phyloP scores from a whole-genome alignment of 2,329 filamentous ascomycete genomes.

The Colletotrichum brevisporum region DNA sequence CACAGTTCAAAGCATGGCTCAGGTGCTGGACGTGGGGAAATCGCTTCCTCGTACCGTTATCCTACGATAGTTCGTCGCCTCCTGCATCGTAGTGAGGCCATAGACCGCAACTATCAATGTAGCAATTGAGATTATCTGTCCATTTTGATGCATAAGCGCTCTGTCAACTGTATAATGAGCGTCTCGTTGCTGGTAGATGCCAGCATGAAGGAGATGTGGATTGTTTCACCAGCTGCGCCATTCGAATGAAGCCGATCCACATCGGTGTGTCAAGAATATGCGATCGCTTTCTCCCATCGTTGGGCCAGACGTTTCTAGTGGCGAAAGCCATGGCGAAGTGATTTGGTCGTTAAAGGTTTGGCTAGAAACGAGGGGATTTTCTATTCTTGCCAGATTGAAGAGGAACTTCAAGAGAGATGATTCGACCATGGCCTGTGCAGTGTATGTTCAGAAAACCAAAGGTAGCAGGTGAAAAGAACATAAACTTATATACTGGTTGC shows the following conservation, averaged over 20 bases:
- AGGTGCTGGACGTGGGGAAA: not conserved
- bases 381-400: too few species aligned
- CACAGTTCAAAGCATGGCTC: too few species aligned
- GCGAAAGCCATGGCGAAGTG: conserved; percentile 29
- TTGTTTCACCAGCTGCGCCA: conserved; percentile 39
- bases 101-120: conserved; percentile 39
- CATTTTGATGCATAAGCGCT: not conserved
- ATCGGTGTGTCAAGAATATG: conserved; percentile 41
- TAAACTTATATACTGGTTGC: too few species aligned
- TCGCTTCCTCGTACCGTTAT: conserved; percentile 39
- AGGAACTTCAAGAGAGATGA: too few species aligned
- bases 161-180: conserved; percentile 14
- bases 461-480: too few species aligned
- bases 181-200: not conserved
- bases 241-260: conserved; percentile 37
- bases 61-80: conserved; percentile 40
- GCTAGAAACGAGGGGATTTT: too few species aligned
- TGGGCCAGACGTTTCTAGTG: conserved; percentile 40
- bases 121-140: conserved; percentile 31
- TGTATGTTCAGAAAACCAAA: too few species aligned
- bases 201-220: not conserved
- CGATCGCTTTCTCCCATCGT: conserved; percentile 41
- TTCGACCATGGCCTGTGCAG: too few species aligned
- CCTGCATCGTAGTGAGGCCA: conserved; percentile 40
- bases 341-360: too few species aligned